phyloP scores from a whole-genome alignment of 805 yeast species.

The Nakazawaea pomicola region DNA sequence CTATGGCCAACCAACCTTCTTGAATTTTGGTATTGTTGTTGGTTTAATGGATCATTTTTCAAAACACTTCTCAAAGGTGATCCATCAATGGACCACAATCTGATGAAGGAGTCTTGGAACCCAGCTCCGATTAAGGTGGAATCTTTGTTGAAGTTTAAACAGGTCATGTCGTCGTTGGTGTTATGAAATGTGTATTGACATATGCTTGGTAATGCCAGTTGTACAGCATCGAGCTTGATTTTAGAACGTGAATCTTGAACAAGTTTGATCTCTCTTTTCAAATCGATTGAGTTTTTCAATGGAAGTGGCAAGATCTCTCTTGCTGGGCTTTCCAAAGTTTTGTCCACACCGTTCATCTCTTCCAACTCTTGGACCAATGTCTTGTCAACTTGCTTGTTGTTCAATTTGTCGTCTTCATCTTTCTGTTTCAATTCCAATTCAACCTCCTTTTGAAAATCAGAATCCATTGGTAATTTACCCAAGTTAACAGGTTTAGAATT shows the following conservation, averaged over 20 bases:
- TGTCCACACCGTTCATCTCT: constrained; percentile 48
- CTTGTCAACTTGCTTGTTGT: constrained; percentile 17
- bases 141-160: constrained; percentile 82
- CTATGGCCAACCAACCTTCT: constrained; percentile 81
- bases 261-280: constrained; percentile 70
- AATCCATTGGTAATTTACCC: constrained; percentile 82
- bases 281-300: constrained; percentile 69
- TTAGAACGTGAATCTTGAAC: constrained; percentile 81
- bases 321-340: constrained; percentile 62
- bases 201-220: constrained; percentile 85
- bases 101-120: constrained; percentile 85
- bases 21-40: constrained; percentile 24
- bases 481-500: constrained; percentile 72
- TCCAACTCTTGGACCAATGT: constrained; percentile 64
- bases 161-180: constrained; percentile 84
- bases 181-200: constrained; percentile 98
- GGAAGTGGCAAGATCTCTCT: constrained; percentile 83
- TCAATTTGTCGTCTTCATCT: constrained; percentile 45
- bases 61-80: constrained; percentile 65
- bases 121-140: constrained; percentile 89
- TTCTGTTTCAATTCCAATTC: constrained; percentile 76
- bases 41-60: constrained; percentile 48
- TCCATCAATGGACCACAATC: constrained; percentile 92
- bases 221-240: constrained; percentile 62
- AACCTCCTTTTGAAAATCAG: constrained; percentile 78